These are phyloP conservation scores for Mycena metata DNA, from an alignment of 768 basidiomycete genomes.

Conservation along the genomic window DNA sequence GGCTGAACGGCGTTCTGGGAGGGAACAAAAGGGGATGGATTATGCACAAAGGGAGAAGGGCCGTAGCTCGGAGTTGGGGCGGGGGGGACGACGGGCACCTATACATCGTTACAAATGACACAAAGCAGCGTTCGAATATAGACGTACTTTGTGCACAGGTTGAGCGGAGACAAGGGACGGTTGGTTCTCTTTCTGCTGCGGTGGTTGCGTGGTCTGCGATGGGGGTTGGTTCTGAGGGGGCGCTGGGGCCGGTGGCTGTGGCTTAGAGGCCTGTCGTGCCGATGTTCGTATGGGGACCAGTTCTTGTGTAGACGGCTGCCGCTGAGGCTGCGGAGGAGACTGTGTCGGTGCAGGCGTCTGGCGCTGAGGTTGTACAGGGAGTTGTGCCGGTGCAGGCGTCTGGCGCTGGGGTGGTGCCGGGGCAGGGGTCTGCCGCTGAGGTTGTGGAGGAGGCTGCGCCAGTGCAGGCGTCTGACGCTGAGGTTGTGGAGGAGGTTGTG, in stretches of 20 bases:
- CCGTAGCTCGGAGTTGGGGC: slow-evolving; percentile 27
- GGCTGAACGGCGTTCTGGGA: neutral
- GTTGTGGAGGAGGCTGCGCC: neutral
- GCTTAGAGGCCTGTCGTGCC: neutral
- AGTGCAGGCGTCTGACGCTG: neutral
- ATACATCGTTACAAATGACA: neutral
- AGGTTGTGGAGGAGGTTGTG: neutral
- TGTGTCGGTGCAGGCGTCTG: neutral
- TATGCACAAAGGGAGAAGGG: slow-evolving; percentile 30
- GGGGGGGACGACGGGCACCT: slow-evolving; percentile 1
- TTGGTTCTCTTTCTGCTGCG: neutral
- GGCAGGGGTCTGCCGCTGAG: neutral
- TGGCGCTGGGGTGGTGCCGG: neutral
- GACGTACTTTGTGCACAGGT: slow-evolving; percentile 7
- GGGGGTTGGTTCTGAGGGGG: neutral
- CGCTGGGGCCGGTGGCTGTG: neutral
- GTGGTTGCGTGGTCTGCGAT: slow-evolving; percentile 1
- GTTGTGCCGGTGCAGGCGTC: too few species aligned
- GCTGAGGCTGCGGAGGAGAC: neutral
- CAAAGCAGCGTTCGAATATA: neutral
- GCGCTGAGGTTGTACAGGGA: neutral
- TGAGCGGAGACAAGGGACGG: neutral
- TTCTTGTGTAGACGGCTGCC: neutral
- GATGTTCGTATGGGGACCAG: neutral
- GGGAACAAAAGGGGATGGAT: neutral